Evolutionary conservation across 352 stramenopile species (phyloP).

Genomic region (Phytophthora quininea): DNA sequence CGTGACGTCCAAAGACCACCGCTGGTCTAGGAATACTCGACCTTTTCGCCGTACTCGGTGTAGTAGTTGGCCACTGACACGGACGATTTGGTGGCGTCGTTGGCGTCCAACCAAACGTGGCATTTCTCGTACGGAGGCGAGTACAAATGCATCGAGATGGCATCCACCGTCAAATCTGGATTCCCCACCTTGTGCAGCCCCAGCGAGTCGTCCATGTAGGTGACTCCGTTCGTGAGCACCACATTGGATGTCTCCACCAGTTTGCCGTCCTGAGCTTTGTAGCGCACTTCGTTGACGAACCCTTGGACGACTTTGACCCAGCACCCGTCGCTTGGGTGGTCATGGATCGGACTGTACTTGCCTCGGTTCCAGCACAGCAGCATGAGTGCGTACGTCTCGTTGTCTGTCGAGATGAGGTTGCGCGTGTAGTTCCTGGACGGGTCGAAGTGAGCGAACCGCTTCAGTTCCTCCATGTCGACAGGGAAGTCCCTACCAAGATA

Average conservation of each 20-base stretch:
- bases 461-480: constrained; percentile 61
- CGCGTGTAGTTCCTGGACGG: constrained; percentile 91
- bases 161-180: constrained; percentile 59
- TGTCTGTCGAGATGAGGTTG: constrained; percentile 94
- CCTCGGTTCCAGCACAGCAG: constrained; percentile 94
- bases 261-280: constrained; percentile 46
- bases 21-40: constrained; percentile 34
- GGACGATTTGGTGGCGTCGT: constrained; percentile 59
- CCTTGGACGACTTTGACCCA: constrained; percentile 91
- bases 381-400: constrained; percentile 93
- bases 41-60: constrained; percentile 75
- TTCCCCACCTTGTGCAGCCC: constrained; percentile 94
- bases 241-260: constrained; percentile 72
- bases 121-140: constrained; percentile 92
- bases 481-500: constrained; percentile 40
- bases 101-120: constrained; percentile 84
- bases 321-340: constrained; percentile 93
- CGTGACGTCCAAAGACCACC: too few species aligned
- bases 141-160: constrained; percentile 95
- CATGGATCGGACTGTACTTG: constrained; percentile 92
- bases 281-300: constrained; percentile 90
- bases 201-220: constrained; percentile 92
- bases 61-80: constrained; percentile 84
- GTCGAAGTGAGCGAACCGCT: constrained; percentile 87
- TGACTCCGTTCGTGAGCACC: constrained; percentile 69